phyloP scores from a whole-genome alignment of 2,329 filamentous ascomycete species.

The Alternaria gaisen region DNA sequence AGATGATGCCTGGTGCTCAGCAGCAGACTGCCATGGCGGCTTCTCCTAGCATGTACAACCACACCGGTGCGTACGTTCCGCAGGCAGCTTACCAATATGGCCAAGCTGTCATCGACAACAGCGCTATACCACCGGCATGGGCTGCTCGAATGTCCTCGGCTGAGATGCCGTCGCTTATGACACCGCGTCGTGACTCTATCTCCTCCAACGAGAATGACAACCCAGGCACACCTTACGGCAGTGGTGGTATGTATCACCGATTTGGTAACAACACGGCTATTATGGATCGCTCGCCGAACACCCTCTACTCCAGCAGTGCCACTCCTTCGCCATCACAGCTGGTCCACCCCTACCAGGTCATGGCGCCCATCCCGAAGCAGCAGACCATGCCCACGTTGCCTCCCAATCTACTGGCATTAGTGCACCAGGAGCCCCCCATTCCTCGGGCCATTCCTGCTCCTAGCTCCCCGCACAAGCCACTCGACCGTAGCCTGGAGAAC shows the following conservation, averaged over 20 bases:
- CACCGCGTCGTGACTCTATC: constrained; percentile 61
- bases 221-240: constrained; percentile 58
- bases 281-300: constrained; percentile 60
- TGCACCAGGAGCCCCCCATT: constrained; percentile 78
- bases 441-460: constrained; percentile 90
- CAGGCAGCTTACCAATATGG: constrained; percentile 55
- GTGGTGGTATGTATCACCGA: constrained; percentile 54
- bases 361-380: constrained; percentile 51
- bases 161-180: constrained; percentile 61
- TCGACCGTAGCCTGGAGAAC: constrained; percentile 95
- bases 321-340: constrained; percentile 61
- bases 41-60: constrained; percentile 57
- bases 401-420: constrained; percentile 56
- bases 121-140: constrained; percentile 58
- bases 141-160: constrained; percentile 56
- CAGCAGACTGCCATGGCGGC: constrained; percentile 43
- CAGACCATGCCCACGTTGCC: constrained; percentile 53
- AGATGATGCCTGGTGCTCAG: constrained; percentile 45
- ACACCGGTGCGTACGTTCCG: constrained; percentile 55
- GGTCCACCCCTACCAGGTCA: constrained; percentile 54
- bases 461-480: constrained; percentile 83
- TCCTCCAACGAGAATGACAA: constrained; percentile 63
- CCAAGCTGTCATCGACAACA: constrained; percentile 56
- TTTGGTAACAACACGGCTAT: constrained; percentile 57
- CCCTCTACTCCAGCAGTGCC: constrained; percentile 57